Conservation (phyloP, 2,329 filamentous ascomycete genomes). For the Aspergillus sp. region DNA sequence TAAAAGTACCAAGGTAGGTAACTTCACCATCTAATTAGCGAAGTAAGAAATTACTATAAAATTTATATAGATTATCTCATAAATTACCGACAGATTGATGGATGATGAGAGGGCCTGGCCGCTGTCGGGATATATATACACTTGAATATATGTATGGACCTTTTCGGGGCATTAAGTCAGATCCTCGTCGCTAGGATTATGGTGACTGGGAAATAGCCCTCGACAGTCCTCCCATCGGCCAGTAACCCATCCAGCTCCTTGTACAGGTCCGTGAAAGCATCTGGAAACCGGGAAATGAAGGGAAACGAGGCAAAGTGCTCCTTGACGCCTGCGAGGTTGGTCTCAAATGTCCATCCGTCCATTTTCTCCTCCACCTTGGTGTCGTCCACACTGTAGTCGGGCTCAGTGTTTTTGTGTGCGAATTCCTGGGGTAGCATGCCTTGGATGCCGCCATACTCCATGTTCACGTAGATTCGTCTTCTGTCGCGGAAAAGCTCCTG, state of each 20-base stretch:
- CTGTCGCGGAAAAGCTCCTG: not conserved
- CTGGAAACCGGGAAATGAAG: not conserved
- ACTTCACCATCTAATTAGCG: too few species aligned
- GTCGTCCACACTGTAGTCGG: not conserved
- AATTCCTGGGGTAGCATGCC: not conserved
- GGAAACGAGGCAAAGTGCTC: not conserved
- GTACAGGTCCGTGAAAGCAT: not conserved
- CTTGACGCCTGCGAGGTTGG: not conserved
- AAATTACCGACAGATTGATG: too few species aligned
- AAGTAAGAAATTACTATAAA: too few species aligned
- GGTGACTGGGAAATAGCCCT: not conserved
- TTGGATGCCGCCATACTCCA: not conserved
- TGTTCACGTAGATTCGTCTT: not conserved
- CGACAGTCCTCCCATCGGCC: not conserved
- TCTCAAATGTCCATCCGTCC: not conserved
- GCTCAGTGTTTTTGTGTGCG: not conserved
- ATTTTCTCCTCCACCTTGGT: not conserved
- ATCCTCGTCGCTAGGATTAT: not conserved
- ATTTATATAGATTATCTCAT: too few species aligned
- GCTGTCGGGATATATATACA: not conserved
- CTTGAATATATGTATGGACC: not conserved
- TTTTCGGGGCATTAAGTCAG: not conserved
- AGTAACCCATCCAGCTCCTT: not conserved
- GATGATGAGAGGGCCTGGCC: too few species aligned
- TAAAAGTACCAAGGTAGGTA: too few species aligned